Evolutionary conservation across 768 basidiomycete species (phyloP), one percentile per base, ranked within the genome.

Genomic region (Auriscalpium vulgare): DNA sequence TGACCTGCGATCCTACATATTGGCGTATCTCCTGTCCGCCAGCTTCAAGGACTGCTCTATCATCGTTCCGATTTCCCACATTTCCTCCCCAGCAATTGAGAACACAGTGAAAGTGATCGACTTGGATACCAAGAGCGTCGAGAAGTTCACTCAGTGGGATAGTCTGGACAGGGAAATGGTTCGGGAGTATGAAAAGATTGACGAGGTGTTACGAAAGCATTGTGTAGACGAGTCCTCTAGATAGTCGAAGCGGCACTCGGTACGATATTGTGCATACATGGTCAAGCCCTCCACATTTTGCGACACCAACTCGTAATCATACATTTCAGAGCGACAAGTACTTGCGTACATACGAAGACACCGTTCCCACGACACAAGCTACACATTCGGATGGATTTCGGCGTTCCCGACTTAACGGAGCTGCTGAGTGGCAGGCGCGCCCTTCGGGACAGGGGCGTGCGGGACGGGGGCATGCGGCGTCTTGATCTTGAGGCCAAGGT

Each of bases 1-100:
- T 21, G 66, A 82, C 57, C 69, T 89, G 50, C 78, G 81, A 43
- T 80, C 87, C 62, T 81, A 87, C 60, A 66, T 84, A 44, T 71
- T 89, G 48, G 85, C 89, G 8, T 91, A 91, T 68, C 73, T 93
- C 19, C 84, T 97, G 51, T 92, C 92, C 5, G 91, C 91, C 23
- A 89, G 90, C 7, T 93, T 99, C 78, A 99, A 99, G 68, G 95
- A 99, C 69, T 99, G 95, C 71, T 97, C 95, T 0, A 56, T 88
- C 53, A 81, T 88, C 53, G 58, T 85, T 38, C 72, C 75, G 19
- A 58, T 74, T 29, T 52, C 10, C 16, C 21, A 64, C 74, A 48
- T 69, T 79, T 57, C 57, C 72, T 44, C 53, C 13, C 50, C 56
- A 9, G 57, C 59, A 10, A 59, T 60, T 29, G 55, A 62, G 38